Evolutionary conservation across 805 yeast species (phyloP).

Genomic region (Hanseniaspora meyeri): DNA sequence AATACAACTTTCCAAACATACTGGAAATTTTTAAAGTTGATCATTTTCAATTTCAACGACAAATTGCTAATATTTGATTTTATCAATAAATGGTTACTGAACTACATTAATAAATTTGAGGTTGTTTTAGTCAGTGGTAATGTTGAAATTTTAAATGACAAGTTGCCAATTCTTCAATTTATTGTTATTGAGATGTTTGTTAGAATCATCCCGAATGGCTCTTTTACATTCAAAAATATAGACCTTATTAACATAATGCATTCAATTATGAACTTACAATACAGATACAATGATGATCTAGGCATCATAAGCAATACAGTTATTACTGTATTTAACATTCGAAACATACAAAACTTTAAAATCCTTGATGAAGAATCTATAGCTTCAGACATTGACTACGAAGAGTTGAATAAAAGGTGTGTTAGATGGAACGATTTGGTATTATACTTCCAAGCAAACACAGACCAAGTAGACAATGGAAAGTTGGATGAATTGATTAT

Average conservation of each 20-base stretch:
- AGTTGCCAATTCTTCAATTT: slow-evolving; percentile 5
- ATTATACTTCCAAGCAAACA: neutral
- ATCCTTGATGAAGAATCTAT: neutral
- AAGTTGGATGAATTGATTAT: slow-evolving; percentile 1
- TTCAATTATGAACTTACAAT: neutral
- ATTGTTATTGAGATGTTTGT: neutral
- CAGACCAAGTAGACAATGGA: neutral
- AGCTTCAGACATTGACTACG: neutral
- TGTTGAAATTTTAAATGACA: neutral
- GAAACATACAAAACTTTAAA: neutral
- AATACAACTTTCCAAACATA: neutral
- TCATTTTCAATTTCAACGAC: neutral
- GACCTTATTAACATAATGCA: neutral
- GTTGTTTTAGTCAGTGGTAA: neutral
- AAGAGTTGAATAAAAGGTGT: neutral
- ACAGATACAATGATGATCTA: neutral
- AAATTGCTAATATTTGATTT: neutral
- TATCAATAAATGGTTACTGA: neutral
- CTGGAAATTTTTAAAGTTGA: neutral
- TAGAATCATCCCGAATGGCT: neutral
- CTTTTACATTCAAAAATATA: neutral
- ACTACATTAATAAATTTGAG: neutral
- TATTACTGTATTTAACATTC: neutral
- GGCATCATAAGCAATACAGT: neutral
- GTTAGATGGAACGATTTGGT: neutral